Conservation (phyloP, 257 asterid species). For the Lycium ferocissimum region DNA sequence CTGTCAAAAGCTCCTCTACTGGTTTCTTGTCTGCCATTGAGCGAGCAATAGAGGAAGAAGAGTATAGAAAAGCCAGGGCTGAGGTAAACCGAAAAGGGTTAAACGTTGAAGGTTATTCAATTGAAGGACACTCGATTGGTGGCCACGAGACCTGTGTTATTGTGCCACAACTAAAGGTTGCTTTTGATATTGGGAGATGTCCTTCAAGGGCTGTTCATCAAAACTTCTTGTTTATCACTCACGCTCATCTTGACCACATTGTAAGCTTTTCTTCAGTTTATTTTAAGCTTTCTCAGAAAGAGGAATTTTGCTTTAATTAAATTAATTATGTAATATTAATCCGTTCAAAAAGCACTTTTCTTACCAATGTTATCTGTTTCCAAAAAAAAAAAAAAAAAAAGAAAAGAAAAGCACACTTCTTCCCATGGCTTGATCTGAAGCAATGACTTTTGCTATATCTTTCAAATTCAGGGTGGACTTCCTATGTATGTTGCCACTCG, state of each 20-base stretch:
- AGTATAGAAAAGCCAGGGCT: slow-evolving; percentile 91
- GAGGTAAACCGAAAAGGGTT: slow-evolving; percentile 75
- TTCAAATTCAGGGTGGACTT: slow-evolving; percentile 85
- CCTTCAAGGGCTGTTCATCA: slow-evolving; percentile 88
- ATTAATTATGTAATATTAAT: not conserved
- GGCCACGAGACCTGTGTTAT: slow-evolving; percentile 95
- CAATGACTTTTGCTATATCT: slow-evolving; percentile 32
- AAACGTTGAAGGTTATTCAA: slow-evolving; percentile 69
- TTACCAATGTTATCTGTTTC: not conserved
- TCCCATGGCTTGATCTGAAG: slow-evolving; percentile 14
- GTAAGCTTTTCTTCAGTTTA: slow-evolving; percentile 47
- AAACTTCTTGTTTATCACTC: slow-evolving; percentile 92
- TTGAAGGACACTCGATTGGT: slow-evolving; percentile 89
- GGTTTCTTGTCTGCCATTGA: slow-evolving; percentile 76
- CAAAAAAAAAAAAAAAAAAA: too few relatives aligned
- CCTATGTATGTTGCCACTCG: slow-evolving; percentile 98
- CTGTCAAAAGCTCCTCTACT: slow-evolving; percentile 40
- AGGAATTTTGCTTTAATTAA: not conserved
- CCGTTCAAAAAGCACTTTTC: not conserved
- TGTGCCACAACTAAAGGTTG: slow-evolving; percentile 89
- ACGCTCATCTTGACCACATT: slow-evolving; percentile 98
- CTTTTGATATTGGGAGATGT: slow-evolving; percentile 96
- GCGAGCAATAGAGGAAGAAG: slow-evolving; percentile 90
- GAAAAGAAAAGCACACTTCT: not conserved
- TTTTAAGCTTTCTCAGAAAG: not conserved